Evolutionary conservation across 2,329 filamentous ascomycete genomes (phyloP), one percentile per base, ranked within the genome.

Genomic region (Ascosphaera pollenicola): DNA sequence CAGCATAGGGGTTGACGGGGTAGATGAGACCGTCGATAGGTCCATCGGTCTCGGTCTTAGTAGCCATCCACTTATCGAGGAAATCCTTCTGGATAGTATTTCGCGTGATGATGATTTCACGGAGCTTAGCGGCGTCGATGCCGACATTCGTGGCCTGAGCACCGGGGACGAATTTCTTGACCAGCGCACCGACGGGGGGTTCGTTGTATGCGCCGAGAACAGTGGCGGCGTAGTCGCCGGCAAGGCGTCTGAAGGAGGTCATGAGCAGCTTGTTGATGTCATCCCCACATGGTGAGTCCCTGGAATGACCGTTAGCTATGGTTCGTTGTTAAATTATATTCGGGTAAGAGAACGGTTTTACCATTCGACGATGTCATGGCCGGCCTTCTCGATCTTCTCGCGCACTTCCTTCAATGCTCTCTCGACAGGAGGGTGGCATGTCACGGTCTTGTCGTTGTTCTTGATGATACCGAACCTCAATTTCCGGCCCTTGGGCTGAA

Each of bases 351-450:
- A 37, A 37, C 26, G 11, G 21, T 10, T 30, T 34, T 38, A 37
- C 53, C 51, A 54, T 36, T 52, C 49, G 37, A 59, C 50, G 15
- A 58, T 51, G 43, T 55, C 54, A 42, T 61, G 57, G 13, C 56
- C 56, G 13, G 54, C 50, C 35, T 48, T 50, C 43, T 51, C 50
- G 4, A 59, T 47, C 2, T 53, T 51, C 35, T 47, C 46, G 37
- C 49, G 51, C 3, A 53, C 54, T 28, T 51, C 49, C 13, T 45
- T 48, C n/a, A 59, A 42, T 26, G 51, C 57, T 10, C 58, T 48
- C 37, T 50, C 46, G 19, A 61, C 51, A 1, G 58, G 58, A 2
- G 58, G 59, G 24, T 60, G 54, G 13, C 56, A 53, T 18, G 47
- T 51, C 11, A 55, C 49, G 8, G 52, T 47, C 3, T 53, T 53